Evolutionary conservation across 116 monocot species (phyloP), one percentile per base, ranked within the genome.

Genomic region (Trichopus zeylanicus): DNA sequence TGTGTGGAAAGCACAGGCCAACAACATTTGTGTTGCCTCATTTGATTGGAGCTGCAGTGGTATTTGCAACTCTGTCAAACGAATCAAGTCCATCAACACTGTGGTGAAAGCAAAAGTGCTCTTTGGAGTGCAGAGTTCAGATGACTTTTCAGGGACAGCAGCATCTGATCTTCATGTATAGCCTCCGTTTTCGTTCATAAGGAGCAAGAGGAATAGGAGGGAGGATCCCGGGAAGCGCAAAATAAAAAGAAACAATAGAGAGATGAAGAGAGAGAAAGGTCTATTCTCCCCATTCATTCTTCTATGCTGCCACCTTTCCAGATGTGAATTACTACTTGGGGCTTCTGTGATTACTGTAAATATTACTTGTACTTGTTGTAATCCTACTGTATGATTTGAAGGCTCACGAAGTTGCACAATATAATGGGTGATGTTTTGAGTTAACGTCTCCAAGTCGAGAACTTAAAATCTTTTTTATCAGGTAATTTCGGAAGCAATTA

Each of bases 11-110:
- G 94, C 86, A 1, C 89, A 89, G 66, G 94, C 86, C 0, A 89
- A 89, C 68, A 94, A 94, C 64, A 62, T 82, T 35, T 94, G 94
- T 53, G 78, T 78, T 63, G 89, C 94, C n/a, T 94, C 94, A 0
- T 94, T 83, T 51, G 94, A 94, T 46, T 94, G 94, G 94, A 89
- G 73, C 60, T 94, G 94, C 70, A 89, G 94, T 42, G 94, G 94
- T 5, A 94, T 94, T 24, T 94, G 94, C 77, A 85, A 74, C 46
- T 94, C 94, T 4, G 83, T 64, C 1, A 86, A 89, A 19, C 73
- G 83, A 67, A 83, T 94, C 33, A 70, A 32, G 86, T 89, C 23
- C 94, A 94, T 58, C 77, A 54, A n/a, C 76, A 80, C 2, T 94
- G 94, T 29, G 86, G 89, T 16, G 94, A 94, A 79, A 74, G 75